Base-by-base conservation (phyloP, 2,329 filamentous ascomycete species). In the Calonectria pseudoreteaudii region DNA sequence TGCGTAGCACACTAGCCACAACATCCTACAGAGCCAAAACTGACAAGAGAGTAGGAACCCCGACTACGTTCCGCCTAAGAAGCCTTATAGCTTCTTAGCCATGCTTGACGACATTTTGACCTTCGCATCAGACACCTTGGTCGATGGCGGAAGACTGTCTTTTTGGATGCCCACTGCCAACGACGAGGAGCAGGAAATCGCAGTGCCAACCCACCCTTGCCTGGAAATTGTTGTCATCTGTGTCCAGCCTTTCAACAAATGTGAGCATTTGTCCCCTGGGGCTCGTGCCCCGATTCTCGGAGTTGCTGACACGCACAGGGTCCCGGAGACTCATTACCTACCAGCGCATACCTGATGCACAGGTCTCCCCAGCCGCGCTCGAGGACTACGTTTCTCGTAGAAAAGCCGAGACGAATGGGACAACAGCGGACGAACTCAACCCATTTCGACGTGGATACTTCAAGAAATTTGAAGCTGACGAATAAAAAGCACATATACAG, bases 91-190 rank as follows among this genome's bases (percentile, higher is more conserved):
- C 78, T 98, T 99, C 83, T 88, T 94, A 49, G 93, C 94, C 8
- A 95, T 99, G 91, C 89, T 98, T 26, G 93, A 95, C 80, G 95
- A 98, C 82, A 95, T 99, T 67, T 89, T 98, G 8, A 90, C 92
- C 26, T 98, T 99, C 81, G 93, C 95, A 7, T 90, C 92, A 0
- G 87, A 90, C 16, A 94, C 93, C 1, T 88, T 99, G 0, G 94
- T 98, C 10, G 92, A 95, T 67, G 86, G 91, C 75, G 97, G 95
- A 0, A 89, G 97, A 34, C 84, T 99, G 13, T 94, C 94, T 10
- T 97, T 99, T 87, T 99, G 97, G 97, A 98, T 98, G 94, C 97
- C 97, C 0, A 98, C 95, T 0, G 93, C 95, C 34, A 95, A 95
- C 81, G 91, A 95, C 78, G 91, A 95, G 79, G 90, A 95, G 62